These are phyloP conservation scores for Alternaria solani DNA, from an alignment of 2,329 filamentous ascomycete species.

Conservation along the genomic window DNA sequence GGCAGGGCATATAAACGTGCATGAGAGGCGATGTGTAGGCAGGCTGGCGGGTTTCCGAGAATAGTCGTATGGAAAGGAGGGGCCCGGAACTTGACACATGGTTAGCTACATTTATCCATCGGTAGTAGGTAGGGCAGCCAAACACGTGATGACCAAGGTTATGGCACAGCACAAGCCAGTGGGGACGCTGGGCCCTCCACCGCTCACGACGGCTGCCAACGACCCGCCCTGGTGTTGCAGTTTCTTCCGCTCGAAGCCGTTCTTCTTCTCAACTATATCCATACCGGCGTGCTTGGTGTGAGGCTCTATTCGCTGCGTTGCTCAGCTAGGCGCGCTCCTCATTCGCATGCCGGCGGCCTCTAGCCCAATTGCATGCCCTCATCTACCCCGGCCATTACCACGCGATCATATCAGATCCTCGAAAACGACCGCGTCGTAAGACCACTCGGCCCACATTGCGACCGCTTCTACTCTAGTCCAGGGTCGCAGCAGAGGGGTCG, in stretches of 20 bases:
- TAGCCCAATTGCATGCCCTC: constrained; percentile 45
- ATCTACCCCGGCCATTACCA: constrained; percentile 41
- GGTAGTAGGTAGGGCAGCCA: background rate
- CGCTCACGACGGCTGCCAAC: constrained; percentile 29
- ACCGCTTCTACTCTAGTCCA: constrained; percentile 21
- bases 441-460: constrained; percentile 27
- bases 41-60: constrained; percentile 22
- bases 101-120: constrained; percentile 25
- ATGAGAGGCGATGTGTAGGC: constrained; percentile 16
- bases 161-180: background rate
- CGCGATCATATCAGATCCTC: constrained; percentile 33
- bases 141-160: constrained; percentile 23
- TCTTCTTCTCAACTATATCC: constrained; percentile 19
- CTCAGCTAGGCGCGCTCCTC: constrained; percentile 37
- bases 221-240: constrained; percentile 30
- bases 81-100: constrained; percentile 22
- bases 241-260: constrained; percentile 25
- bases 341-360: constrained; percentile 45
- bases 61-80: constrained; percentile 16
- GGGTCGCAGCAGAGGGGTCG: constrained; percentile 30
- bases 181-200: constrained; percentile 17
- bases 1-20: constrained; percentile 21
- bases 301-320: constrained; percentile 39
- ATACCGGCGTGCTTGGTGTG: constrained; percentile 26
- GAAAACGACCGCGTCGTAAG: constrained; percentile 31